Evolutionary conservation across 352 stramenopile genomes (phyloP).

Genomic region (Pseudoperonospora humuli): DNA sequence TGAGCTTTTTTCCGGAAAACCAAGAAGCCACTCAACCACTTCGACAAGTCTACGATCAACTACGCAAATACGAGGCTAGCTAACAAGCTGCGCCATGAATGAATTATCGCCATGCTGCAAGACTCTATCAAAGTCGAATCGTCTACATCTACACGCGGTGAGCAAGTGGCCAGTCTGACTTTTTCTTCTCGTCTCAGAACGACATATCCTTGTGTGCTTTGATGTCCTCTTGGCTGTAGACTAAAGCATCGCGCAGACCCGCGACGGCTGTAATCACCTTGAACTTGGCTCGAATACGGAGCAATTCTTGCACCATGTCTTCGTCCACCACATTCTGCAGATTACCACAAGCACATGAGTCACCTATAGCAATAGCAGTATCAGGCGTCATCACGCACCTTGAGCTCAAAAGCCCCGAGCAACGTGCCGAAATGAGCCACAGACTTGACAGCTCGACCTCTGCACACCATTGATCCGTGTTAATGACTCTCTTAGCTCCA

Average conservation of each 20-base stretch:
- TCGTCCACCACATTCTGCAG: constrained; percentile 70
- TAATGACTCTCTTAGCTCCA: neutral
- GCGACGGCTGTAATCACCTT: constrained; percentile 68
- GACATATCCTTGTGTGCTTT: constrained; percentile 82
- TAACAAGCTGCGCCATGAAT: constrained; percentile 12
- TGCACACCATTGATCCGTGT: constrained; percentile 12
- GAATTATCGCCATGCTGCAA: too few species aligned
- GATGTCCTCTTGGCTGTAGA: constrained; percentile 63
- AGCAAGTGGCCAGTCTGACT: neutral
- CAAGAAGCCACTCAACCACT: constrained; percentile 74
- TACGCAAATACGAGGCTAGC: constrained; percentile 59
- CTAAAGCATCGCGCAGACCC: constrained; percentile 39
- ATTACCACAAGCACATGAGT: constrained; percentile 1
- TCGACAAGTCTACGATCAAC: constrained; percentile 70
- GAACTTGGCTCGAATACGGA: constrained; percentile 74
- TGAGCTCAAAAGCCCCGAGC: constrained; percentile 52
- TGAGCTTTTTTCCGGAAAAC: constrained; percentile 84
- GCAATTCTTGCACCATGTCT: constrained; percentile 62
- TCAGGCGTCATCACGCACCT: constrained; percentile 28
- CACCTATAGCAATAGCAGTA: neutral
- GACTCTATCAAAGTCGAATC: too few species aligned
- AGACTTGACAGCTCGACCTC: constrained; percentile 47
- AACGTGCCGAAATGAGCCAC: constrained; percentile 47
- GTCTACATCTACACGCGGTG: neutral
- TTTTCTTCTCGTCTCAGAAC: constrained; percentile 43